phyloP scores from a whole-genome alignment of 2,329 filamentous ascomycete species.

The Ceratocystis diversiconidia region DNA sequence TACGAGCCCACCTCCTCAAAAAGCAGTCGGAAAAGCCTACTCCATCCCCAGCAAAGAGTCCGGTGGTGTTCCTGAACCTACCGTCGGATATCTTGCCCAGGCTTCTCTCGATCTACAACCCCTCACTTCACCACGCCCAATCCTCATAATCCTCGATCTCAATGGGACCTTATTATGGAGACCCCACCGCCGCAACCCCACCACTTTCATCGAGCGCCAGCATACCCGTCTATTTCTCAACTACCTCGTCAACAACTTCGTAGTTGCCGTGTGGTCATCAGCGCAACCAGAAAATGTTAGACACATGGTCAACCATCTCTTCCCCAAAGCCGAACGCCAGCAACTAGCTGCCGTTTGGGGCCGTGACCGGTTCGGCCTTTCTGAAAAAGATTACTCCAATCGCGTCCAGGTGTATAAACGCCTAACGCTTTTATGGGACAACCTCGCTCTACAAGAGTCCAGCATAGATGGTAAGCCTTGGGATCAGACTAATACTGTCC shows the following conservation, averaged over 20 bases:
- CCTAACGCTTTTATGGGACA: slow-evolving; percentile 56
- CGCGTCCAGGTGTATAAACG: slow-evolving; percentile 86
- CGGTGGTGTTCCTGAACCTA: slow-evolving; percentile 47
- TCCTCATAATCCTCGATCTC: slow-evolving; percentile 79
- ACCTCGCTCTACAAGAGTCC: slow-evolving; percentile 30
- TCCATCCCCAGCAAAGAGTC: slow-evolving; percentile 29
- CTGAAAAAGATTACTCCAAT: slow-evolving; percentile 44
- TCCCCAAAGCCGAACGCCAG: slow-evolving; percentile 38
- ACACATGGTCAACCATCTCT: slow-evolving; percentile 50
- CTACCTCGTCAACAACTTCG: slow-evolving; percentile 61
- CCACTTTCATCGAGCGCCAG: slow-evolving; percentile 50
- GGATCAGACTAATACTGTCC: slow-evolving; percentile 73
- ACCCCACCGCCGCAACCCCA: slow-evolving; percentile 35
- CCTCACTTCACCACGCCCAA: slow-evolving; percentile 37
- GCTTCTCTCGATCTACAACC: slow-evolving; percentile 32
- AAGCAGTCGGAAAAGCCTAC: not conserved
- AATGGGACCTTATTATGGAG: slow-evolving; percentile 82
- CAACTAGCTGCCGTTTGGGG: slow-evolving; percentile 60
- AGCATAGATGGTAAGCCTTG: slow-evolving; percentile 38
- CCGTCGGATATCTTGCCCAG: slow-evolving; percentile 43
- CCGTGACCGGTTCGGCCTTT: slow-evolving; percentile 61
- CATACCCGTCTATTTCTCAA: slow-evolving; percentile 53
- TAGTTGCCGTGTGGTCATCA: slow-evolving; percentile 83
- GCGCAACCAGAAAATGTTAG: slow-evolving; percentile 59
- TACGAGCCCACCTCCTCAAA: not conserved